These are phyloP conservation scores for Backusella tarrabulga DNA, from an alignment of 192 early-diverging fungal genomes.

Conservation along the genomic window DNA sequence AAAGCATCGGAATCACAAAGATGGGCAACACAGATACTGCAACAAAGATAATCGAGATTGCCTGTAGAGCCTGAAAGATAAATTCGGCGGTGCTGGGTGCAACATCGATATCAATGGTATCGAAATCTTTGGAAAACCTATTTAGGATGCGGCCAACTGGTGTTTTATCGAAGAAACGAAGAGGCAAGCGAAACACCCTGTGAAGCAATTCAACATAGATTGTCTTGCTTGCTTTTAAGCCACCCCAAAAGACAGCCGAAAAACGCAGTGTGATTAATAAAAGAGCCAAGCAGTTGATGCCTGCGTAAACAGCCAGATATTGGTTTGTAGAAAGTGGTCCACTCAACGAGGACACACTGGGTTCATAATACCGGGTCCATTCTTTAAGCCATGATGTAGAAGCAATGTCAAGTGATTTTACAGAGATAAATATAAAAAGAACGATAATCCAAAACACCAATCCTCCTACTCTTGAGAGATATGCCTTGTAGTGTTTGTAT, in stretches of 20 bases:
- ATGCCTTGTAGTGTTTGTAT: neutral
- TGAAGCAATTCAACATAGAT: constrained; percentile 59
- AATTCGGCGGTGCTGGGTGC: constrained; percentile 49
- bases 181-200: constrained; percentile 61
- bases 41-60: constrained; percentile 51
- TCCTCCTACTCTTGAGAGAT: neutral
- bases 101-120: constrained; percentile 64
- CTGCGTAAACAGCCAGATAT: neutral
- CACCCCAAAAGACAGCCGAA: constrained; percentile 33
- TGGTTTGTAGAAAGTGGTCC: neutral
- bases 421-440: neutral
- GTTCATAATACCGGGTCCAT: neutral
- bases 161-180: constrained; percentile 85
- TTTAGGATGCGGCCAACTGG: constrained; percentile 88
- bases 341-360: neutral
- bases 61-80: constrained; percentile 41
- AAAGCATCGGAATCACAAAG: constrained; percentile 50
- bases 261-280: constrained; percentile 5
- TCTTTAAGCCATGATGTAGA: neutral
- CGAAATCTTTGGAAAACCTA: constrained; percentile 86
- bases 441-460: neutral
- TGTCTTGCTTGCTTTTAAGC: constrained; percentile 49
- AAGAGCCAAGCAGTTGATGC: neutral
- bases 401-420: neutral
- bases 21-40: constrained; percentile 60